These are phyloP conservation scores for Lentinula boryana DNA, from an alignment of 768 basidiomycete species.

Conservation along the genomic window DNA sequence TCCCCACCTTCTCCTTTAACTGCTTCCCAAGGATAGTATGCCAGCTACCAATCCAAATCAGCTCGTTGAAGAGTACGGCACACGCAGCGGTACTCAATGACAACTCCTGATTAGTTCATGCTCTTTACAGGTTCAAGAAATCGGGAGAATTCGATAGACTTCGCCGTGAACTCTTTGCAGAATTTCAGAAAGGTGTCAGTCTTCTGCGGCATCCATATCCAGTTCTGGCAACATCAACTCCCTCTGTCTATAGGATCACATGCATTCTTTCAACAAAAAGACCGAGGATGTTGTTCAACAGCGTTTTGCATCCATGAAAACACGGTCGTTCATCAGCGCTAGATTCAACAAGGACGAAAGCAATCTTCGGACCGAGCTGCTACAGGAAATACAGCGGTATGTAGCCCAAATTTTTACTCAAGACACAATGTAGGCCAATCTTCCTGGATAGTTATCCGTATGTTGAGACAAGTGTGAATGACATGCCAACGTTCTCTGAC, in stretches of 20 bases:
- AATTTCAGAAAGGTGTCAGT: conserved; percentile 59
- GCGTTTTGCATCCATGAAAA: conserved; percentile 18
- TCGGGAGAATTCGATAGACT: conserved; percentile 75
- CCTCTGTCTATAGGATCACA: conserved; percentile 35
- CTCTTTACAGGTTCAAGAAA: conserved; percentile 59
- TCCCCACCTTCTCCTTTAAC: neutral
- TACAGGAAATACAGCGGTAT: conserved; percentile 70
- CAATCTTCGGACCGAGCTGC: conserved; percentile 38
- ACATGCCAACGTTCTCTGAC: conserved; percentile 44
- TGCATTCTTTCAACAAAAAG: conserved; percentile 46
- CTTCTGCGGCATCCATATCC: conserved; percentile 9
- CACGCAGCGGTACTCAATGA: neutral
- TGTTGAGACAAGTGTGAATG: conserved; percentile 55
- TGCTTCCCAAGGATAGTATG: conserved; percentile 20
- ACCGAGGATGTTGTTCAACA: conserved; percentile 59
- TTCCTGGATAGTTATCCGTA: conserved; percentile 51
- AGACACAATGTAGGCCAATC: neutral
- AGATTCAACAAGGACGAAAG: conserved; percentile 40
- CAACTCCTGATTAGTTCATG: conserved; percentile 2
- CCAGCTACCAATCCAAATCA: conserved; percentile 51
- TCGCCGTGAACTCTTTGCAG: conserved; percentile 54
- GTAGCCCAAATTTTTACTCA: conserved; percentile 2
- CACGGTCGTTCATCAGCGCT: neutral
- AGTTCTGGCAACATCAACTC: neutral
- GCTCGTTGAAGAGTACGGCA: conserved; percentile 57